A percentile compares a stretch with the other conserved stretches of the same genome.
Evolutionary conservation across 2,329 filamentous ascomycete species (phyloP).

Genomic region (Aureobasidium lini): DNA sequence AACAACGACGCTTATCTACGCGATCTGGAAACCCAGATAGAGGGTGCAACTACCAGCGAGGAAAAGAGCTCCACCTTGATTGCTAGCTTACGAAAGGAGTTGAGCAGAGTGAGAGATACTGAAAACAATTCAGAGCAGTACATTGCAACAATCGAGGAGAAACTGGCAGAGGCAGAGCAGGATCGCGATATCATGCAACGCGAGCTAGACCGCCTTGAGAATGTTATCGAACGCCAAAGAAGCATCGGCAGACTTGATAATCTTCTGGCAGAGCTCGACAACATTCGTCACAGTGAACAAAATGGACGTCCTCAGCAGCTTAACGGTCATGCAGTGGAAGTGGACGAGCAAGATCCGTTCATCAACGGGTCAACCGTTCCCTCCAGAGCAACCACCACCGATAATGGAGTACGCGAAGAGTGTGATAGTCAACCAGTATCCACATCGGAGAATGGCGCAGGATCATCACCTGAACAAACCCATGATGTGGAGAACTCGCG

Average conservation of each 20-base stretch:
- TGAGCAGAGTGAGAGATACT: slow-evolving; percentile 78
- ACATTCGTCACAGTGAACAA: slow-evolving; percentile 35
- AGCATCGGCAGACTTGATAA: slow-evolving; percentile 93
- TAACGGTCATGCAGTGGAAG: slow-evolving; percentile 30
- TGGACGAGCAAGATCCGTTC: slow-evolving; percentile 13
- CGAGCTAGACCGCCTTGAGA: slow-evolving; percentile 87
- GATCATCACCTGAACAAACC: not conserved
- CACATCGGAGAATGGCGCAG: not conserved
- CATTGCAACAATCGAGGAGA: slow-evolving; percentile 92
- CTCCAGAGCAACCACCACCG: not conserved
- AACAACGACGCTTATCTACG: slow-evolving; percentile 91
- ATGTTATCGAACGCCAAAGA: slow-evolving; percentile 89
- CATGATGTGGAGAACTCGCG: not conserved
- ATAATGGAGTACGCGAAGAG: not conserved
- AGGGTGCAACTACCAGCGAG: slow-evolving; percentile 83
- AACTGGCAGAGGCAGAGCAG: slow-evolving; percentile 89
- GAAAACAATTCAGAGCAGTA: slow-evolving; percentile 91
- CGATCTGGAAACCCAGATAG: slow-evolving; percentile 82
- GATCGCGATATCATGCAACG: slow-evolving; percentile 95
- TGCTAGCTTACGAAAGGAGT: slow-evolving; percentile 81
- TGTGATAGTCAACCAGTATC: not conserved
- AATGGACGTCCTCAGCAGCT: slow-evolving; percentile 22
- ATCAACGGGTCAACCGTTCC: not conserved
- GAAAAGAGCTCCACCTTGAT: slow-evolving; percentile 87
- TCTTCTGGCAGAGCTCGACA: slow-evolving; percentile 81